Base-by-base conservation (phyloP, 2,329 filamentous ascomycete species). In the Curvularia verruculosa region DNA sequence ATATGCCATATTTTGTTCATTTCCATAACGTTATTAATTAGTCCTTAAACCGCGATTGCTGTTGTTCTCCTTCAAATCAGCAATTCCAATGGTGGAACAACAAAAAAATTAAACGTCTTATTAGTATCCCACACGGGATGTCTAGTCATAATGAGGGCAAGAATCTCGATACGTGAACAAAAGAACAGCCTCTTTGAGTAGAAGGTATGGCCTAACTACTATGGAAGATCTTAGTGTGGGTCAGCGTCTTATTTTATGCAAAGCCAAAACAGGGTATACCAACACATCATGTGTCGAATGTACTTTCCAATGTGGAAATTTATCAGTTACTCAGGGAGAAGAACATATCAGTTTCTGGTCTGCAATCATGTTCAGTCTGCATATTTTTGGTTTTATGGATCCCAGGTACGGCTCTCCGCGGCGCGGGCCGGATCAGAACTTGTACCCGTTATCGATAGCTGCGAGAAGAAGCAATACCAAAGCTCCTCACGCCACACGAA, bases 301-400 rank as follows among this genome's bases (percentile, higher is more conserved):
- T 18, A 31, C 29, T 19, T 8, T n/a, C 12, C 12, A 19, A 6
- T 46, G 29, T 6, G 18, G 43, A 2, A 10, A 18, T 8, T 29
- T 9, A 9, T 28, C 8, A 15, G n/a, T 2, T 10, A 19, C 31
- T 15, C 2, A 21, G 18, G 12, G 39, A 43, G 24, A 15, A n/a
- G n/a, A 10, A 6, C 5, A 41, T 4, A 13, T 10, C 26, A 3
- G 18, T 46, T 2, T 23, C 26, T 29, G 5, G 3, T 12, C 9
- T 13, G 12, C n/a, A 6, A 2, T 7, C 5, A 6, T 15, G n/a
- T 46, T 19, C 18, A 3, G 2, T 5, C 8, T 82, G 71, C 6
- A 78, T 78, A 23, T 75, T 58, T 13, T n/a, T 18, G 18, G 34
- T 0, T 24, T 5, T 19, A 23, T 23, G 26, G 31, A 19, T 21